phyloP scores from a whole-genome alignment of 371 early-diverging fungal genomes.

The Synchytrium microbalum region DNA sequence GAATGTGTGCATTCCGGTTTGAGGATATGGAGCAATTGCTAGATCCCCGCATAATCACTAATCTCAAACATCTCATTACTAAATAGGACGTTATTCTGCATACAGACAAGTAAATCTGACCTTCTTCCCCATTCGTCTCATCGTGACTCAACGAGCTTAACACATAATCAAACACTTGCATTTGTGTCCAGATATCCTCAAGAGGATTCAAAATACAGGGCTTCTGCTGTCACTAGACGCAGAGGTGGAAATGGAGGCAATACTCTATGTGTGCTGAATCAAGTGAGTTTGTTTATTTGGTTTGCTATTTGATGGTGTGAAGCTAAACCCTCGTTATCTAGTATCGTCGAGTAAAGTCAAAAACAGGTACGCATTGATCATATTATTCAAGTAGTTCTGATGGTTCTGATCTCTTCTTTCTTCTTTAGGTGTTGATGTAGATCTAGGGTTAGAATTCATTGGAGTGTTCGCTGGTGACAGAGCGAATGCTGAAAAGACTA shows the following conservation, averaged over 20 bases:
- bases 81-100: constrained; percentile 24
- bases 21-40: neutral
- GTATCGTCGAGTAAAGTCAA: neutral
- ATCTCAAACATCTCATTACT: neutral
- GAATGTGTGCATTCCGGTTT: too few relatives aligned
- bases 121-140: too few relatives aligned
- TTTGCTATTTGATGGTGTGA: neutral
- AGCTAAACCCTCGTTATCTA: too few relatives aligned
- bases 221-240: constrained; percentile 43
- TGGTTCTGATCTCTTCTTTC: neutral
- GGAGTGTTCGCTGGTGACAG: constrained; percentile 14
- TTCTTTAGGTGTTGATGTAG: neutral
- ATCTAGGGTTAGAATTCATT: constrained; percentile 3
- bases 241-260: constrained; percentile 66
- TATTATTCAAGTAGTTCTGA: constrained; percentile 1
- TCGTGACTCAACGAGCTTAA: too few relatives aligned
- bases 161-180: constrained; percentile 1
- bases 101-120: constrained; percentile 23
- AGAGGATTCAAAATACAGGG: constrained; percentile 54
- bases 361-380: neutral
- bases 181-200: constrained; percentile 33
- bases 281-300: constrained; percentile 18
- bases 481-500: neutral
- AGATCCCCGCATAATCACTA: too few relatives aligned
- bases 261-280: constrained; percentile 46